A percentile compares a stretch with the other conserved stretches of the same genome.
These are phyloP conservation scores for Tinospora cordifolia DNA, from an alignment of 164 flowering plant species.

Conservation along the genomic window DNA sequence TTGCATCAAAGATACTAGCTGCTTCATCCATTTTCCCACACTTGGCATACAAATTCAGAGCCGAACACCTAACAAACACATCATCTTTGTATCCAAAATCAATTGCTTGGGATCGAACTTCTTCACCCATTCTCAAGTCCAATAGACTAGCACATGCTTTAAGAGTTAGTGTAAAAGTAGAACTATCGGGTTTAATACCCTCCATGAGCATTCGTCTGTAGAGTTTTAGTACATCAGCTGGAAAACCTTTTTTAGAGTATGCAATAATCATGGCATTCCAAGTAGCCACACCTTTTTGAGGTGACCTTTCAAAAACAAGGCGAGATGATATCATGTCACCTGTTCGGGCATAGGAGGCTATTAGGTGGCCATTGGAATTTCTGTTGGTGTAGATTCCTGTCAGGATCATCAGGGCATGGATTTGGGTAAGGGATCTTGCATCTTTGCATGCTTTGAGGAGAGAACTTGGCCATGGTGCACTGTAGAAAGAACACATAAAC, in stretches of 20 bases:
- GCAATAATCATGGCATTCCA: constrained; percentile 28
- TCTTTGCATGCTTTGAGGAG: constrained; percentile 16
- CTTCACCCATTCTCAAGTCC: constrained; percentile 18
- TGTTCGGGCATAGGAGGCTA: constrained; percentile 14
- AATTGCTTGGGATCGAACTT: constrained; percentile 9
- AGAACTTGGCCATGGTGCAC: neutral
- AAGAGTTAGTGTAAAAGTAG: constrained; percentile 21
- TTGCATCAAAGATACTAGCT: constrained; percentile 14
- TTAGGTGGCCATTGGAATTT: constrained; percentile 16
- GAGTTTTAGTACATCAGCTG: constrained; percentile 12
- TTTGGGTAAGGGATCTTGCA: constrained; percentile 21
- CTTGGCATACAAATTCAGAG: constrained; percentile 24
- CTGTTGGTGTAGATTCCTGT: constrained; percentile 12
- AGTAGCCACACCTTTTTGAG: constrained; percentile 13
- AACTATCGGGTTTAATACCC: constrained; percentile 20
- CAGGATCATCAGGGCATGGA: constrained; percentile 21
- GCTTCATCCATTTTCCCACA: constrained; percentile 22
- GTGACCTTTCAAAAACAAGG: constrained; percentile 18
- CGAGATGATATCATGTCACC: constrained; percentile 21
- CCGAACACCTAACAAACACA: constrained; percentile 26
- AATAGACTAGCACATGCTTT: constrained; percentile 18
- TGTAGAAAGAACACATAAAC: neutral
- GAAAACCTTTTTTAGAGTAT: constrained; percentile 12
- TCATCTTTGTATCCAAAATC: constrained; percentile 20
- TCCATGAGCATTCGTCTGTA: constrained; percentile 3